Base-by-base conservation (phyloP, 331 rosid genomes). In the Dryas integrifolia region DNA sequence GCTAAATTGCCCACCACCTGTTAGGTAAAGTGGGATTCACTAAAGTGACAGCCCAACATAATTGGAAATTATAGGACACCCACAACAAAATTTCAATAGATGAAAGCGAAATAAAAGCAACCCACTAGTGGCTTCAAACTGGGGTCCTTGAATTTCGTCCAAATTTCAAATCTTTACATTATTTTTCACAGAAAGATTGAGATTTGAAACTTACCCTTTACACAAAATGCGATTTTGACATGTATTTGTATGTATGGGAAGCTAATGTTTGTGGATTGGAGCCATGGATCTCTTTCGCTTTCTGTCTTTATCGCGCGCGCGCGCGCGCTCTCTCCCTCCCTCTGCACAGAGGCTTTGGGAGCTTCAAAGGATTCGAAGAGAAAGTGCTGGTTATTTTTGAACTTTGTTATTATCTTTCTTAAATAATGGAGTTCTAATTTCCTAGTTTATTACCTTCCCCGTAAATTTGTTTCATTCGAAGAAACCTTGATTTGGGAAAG, bases 1-100 rank as follows among this genome's bases (percentile, higher is more conserved):
- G 58, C 64, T 70, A 61, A 72, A 51, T 73, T 57, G 50, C 67
- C 65, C 14, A 65, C 58, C 26, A 67, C 80, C 76, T 15, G 80
- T 85, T 84, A 81, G 88, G 92, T 78, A 72, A 72, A 80, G 81
- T 80, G 74, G 77, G 83, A 66, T 55, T 72, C 76, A 73, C 87
- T 72, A 83, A 79, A 83, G 85, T 77, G 96, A 91, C 90, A 65
- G 69, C 52, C 81, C 86, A 91, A 79, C 92, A 80, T 72, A 82
- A 72, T 14, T 35, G 70, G n/a, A 55, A 67, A 80, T 44, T 74
- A 8, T 8, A 68, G 45, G 58, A 73, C 69, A 65, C 59, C 16
- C 59, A 21, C 30, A 39, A 43, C 51, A 57, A 76, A 58, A 53
- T 53, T 56, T 24, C 74, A 58, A 47, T 45, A 44, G 65, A 50